phyloP scores from a whole-genome alignment of 1,284 basidiomycete species.

The Vanrija sp. region DNA sequence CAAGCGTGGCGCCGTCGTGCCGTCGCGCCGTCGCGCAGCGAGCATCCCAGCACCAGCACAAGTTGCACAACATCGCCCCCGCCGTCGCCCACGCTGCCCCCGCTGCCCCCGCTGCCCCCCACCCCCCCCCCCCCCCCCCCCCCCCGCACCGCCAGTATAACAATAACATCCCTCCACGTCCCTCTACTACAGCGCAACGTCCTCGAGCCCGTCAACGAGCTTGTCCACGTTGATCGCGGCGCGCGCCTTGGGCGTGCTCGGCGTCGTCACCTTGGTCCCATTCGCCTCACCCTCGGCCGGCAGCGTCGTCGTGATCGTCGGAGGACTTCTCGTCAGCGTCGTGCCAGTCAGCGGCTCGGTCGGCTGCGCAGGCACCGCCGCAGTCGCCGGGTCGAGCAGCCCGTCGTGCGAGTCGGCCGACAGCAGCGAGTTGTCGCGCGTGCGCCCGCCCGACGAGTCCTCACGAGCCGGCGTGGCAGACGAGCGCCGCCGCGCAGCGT shows the following conservation, averaged over 20 bases:
- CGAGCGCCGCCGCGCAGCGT: slow-evolving; percentile 5
- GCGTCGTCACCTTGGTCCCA: not conserved
- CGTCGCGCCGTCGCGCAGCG: too few relatives aligned
- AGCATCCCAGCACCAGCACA: too few relatives aligned
- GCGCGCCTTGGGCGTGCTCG: not conserved
- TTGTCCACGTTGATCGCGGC: not conserved
- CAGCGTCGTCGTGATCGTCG: not conserved
- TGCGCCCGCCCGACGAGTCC: not conserved
- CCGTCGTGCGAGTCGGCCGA: slow-evolving; percentile 26
- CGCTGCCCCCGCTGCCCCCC: too few relatives aligned
- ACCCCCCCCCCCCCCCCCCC: too few relatives aligned
- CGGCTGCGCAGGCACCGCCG: too few relatives aligned
- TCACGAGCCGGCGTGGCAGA: not conserved
- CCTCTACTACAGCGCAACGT: slow-evolving; percentile 1
- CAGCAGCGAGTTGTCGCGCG: slow-evolving; percentile 13
- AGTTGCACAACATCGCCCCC: too few relatives aligned
- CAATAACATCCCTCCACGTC: not conserved
- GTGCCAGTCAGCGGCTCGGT: not conserved
- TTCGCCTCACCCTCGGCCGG: not conserved
- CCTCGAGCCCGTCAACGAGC: slow-evolving; percentile 7
- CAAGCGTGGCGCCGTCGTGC: too few relatives aligned
- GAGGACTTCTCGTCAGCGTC: not conserved
- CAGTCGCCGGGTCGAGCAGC: slow-evolving; percentile 17
- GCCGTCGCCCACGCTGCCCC: too few relatives aligned
- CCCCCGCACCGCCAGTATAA: too few relatives aligned